These are phyloP conservation scores for Vigna mungo DNA, from an alignment of 306 rosid genomes.

Conservation along the genomic window DNA sequence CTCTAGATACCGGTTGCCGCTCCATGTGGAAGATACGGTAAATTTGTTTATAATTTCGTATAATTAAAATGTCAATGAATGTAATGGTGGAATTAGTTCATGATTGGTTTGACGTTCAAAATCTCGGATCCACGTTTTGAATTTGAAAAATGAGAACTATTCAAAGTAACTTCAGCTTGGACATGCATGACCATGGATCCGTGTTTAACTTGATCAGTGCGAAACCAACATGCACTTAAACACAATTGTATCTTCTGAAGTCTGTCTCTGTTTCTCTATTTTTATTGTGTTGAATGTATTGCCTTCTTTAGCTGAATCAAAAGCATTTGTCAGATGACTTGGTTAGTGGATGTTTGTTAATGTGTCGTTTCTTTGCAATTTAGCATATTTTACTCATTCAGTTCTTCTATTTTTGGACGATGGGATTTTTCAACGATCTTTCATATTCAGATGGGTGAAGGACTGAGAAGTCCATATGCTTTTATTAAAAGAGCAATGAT, in stretches of 20 bases:
- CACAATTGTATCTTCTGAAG: neutral
- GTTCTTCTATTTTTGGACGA: conserved; percentile 4
- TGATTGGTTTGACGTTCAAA: no score
- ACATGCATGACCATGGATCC: no score
- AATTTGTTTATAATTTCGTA: neutral
- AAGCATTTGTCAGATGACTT: neutral
- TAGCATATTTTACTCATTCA: neutral
- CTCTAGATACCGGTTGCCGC: neutral
- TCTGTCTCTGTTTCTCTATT: neutral
- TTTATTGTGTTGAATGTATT: neutral
- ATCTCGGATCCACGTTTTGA: no score
- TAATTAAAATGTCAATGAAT: neutral
- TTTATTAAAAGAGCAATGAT: neutral
- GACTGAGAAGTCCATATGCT: neutral
- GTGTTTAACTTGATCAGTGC: no score
- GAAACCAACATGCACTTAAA: neutral
- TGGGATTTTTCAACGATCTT: neutral
- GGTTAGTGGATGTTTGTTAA: no score
- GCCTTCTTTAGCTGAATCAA: neutral
- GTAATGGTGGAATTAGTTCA: neutral
- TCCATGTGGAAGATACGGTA: conserved; percentile 6
- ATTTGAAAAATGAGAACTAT: no score
- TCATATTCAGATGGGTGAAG: neutral
- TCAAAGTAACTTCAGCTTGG: no score
- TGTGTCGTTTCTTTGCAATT: no score